Percentiles rank a stretch among this genome's conserved stretches.
Evolutionary conservation across 805 yeast species (phyloP).

Genomic region (Zygosaccharomyces pseudorouxii): DNA sequence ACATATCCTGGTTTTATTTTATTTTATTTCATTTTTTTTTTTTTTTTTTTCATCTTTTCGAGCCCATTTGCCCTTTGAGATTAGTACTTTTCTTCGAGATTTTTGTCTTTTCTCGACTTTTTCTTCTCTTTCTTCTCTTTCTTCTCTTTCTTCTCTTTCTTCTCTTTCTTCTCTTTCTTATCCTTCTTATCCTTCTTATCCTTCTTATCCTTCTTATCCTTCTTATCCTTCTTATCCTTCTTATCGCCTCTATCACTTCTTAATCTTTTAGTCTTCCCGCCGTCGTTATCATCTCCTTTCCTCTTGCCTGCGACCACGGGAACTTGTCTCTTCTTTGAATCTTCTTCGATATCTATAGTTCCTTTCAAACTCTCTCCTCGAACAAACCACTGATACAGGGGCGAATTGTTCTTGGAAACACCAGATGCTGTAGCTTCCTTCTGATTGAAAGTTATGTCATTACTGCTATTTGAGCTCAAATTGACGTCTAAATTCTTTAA

Average conservation of each 20-base stretch:
- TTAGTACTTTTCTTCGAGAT: slow-evolving; percentile 15
- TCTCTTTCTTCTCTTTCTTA: slow-evolving; percentile 20
- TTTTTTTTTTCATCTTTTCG: background rate
- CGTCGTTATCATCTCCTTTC: slow-evolving; percentile 15
- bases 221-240: slow-evolving; percentile 9
- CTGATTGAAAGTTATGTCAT: slow-evolving; percentile 49
- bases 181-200: slow-evolving; percentile 23
- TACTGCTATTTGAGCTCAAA: slow-evolving; percentile 23
- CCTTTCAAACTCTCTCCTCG: slow-evolving; percentile 83
- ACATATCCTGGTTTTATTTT: too few species aligned
- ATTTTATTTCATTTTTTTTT: too few species aligned
- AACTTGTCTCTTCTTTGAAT: slow-evolving; percentile 8
- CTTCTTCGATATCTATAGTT: slow-evolving; percentile 44
- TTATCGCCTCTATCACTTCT: slow-evolving; percentile 10
- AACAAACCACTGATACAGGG: slow-evolving; percentile 81
- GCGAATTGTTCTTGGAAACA: slow-evolving; percentile 53
- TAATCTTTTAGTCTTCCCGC: slow-evolving; percentile 15
- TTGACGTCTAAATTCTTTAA: slow-evolving; percentile 67
- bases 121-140: slow-evolving; percentile 25
- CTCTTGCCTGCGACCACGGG: slow-evolving; percentile 6
- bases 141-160: slow-evolving; percentile 25
- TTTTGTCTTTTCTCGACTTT: slow-evolving; percentile 24
- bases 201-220: slow-evolving; percentile 18
- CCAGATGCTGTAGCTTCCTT: slow-evolving; percentile 45
- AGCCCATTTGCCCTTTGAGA: slow-evolving; percentile 3